Percentiles rank a stretch among this genome's conserved stretches.
Evolutionary conservation across 1,284 basidiomycete genomes (phyloP).

Genomic region (Prillingera fragicola): DNA sequence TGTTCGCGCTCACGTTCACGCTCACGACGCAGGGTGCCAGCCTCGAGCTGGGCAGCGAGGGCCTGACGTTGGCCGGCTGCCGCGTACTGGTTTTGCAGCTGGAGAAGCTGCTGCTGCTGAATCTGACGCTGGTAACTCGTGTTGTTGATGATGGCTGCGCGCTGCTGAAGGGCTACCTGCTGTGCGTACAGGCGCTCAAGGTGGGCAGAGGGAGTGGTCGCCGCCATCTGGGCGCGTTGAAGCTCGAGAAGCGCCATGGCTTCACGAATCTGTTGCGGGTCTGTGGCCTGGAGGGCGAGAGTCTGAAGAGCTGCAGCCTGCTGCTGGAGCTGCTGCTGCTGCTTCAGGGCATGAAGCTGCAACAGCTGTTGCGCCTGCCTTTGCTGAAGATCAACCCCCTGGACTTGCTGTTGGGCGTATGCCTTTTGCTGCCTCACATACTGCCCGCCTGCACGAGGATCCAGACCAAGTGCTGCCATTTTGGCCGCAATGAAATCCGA

Average conservation of each 20-base stretch:
- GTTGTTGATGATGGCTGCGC: no score
- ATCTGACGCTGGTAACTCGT: no score
- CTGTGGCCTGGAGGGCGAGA: conserved; percentile 15
- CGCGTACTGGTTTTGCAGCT: conserved; percentile 12
- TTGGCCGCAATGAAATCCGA: conserved; percentile 38
- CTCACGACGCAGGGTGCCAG: conserved; percentile 16
- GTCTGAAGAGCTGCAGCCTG: conserved; percentile 14
- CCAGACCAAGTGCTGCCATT: conserved; percentile 35
- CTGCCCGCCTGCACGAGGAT: conserved; percentile 13
- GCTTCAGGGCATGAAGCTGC: conserved; percentile 9
- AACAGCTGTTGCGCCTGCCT: conserved; percentile 7
- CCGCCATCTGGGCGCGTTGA: conserved; percentile 21
- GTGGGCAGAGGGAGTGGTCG: conserved; percentile 3
- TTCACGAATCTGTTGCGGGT: conserved; percentile 22
- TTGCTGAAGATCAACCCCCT: conserved; percentile 11
- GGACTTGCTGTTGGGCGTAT: conserved; percentile 13
- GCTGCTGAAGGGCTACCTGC: conserved; percentile 13
- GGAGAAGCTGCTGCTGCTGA: conserved; percentile 8
- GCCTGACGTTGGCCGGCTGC: conserved; percentile 14
- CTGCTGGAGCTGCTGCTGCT: conserved; percentile 10
- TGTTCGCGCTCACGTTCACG: conserved; percentile 5
- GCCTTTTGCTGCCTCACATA: conserved; percentile 11
- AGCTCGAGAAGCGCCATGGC: conserved; percentile 25
- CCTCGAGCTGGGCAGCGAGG: conserved; percentile 28
- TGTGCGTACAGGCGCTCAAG: conserved; percentile 14